Conservation (phyloP, 192 early-diverging fungal species). For the Gamsiella multidivaricata region DNA sequence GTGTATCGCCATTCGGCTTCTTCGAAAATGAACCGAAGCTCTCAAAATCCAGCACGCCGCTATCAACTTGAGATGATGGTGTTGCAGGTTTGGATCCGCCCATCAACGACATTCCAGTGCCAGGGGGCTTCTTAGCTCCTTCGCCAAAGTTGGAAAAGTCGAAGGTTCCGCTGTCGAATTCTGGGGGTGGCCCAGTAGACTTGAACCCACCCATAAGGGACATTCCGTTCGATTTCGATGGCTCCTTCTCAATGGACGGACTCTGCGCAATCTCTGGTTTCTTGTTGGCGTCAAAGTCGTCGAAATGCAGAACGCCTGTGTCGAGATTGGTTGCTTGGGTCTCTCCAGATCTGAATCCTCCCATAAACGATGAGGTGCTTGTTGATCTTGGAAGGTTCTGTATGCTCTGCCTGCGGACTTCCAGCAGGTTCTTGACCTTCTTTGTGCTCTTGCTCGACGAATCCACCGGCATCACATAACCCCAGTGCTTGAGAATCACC, state of each 20-base stretch:
- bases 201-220: conserved; percentile 28
- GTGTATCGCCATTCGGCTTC: not conserved
- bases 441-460: conserved; percentile 1
- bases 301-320: conserved; percentile 21
- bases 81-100: conserved; percentile 4
- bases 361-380: conserved; percentile 28
- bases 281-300: not conserved
- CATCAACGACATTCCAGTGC: conserved; percentile 28
- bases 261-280: not conserved
- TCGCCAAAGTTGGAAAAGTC: conserved; percentile 37
- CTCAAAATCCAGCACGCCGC: conserved; percentile 40
- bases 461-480: conserved; percentile 47
- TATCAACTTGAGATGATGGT: conserved; percentile 8
- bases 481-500: conserved; percentile 71
- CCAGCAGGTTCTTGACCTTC: conserved; percentile 20
- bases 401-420: conserved; percentile 35
- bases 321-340: not conserved
- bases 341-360: conserved; percentile 1
- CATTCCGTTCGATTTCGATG: conserved; percentile 14
- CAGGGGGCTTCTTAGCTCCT: conserved; percentile 1
- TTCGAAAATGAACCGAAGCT: conserved; percentile 14
- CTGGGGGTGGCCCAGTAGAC: not conserved
- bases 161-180: conserved; percentile 6
- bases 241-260: not conserved
- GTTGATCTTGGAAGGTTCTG: conserved; percentile 18